Conservation (phyloP, 768 basidiomycete genomes). For the Leccinum ochraceum region DNA sequence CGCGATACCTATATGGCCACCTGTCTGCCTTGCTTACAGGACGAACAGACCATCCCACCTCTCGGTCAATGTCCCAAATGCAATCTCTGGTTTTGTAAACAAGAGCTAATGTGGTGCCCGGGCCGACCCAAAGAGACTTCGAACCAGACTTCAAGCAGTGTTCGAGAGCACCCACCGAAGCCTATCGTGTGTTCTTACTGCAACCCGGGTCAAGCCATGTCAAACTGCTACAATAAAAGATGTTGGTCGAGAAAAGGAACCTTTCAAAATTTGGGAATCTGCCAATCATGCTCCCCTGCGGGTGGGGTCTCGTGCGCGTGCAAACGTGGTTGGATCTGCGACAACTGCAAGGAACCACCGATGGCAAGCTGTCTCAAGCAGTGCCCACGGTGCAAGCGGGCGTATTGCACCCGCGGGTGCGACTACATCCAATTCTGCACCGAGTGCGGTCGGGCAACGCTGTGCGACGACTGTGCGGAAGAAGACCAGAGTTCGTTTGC, state of each 20-base stretch:
- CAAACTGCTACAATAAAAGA: conserved; percentile 5
- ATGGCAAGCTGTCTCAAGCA: conserved; percentile 10
- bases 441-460: conserved; percentile 20
- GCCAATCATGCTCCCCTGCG: conserved; percentile 18
- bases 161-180: conserved; percentile 15
- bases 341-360: conserved; percentile 20
- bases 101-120: conserved; percentile 25
- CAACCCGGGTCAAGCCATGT: not conserved
- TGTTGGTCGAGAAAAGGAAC: conserved; percentile 21
- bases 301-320: conserved; percentile 25
- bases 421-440: conserved; percentile 25
- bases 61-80: conserved; percentile 16
- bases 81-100: conserved; percentile 20
- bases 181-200: conserved; percentile 20
- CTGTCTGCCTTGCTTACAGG: no score
- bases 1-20: no score
- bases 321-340: conserved; percentile 23
- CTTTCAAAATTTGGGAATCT: conserved; percentile 10
- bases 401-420: conserved; percentile 20
- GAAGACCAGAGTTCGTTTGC: conserved; percentile 1
- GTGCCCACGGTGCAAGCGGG: conserved; percentile 20
- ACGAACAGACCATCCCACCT: no score
- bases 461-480: conserved; percentile 4
- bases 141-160: not conserved
- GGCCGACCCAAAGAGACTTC: conserved; percentile 19